phyloP scores from a whole-genome alignment of 768 basidiomycete species.

The Leccinum obscurum region DNA sequence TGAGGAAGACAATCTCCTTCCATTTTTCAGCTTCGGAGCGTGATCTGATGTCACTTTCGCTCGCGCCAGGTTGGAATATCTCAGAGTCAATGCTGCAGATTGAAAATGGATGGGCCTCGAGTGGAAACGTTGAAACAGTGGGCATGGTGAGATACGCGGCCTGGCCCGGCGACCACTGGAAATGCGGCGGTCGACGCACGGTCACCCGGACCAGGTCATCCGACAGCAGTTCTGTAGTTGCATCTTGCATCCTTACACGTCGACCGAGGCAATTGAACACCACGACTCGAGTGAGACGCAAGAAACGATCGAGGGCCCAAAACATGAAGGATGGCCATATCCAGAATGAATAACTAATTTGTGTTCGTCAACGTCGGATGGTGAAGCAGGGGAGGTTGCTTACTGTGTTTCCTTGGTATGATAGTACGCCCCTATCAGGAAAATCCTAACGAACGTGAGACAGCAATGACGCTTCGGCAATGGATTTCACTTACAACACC shows the following conservation, averaged over 20 bases:
- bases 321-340: constrained; percentile 34
- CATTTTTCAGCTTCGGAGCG: constrained; percentile 11
- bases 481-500: constrained; percentile 37
- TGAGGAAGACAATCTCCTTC: constrained; percentile 55
- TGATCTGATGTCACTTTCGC: not conserved
- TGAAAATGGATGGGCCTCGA: constrained; percentile 64
- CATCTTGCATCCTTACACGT: constrained; percentile 33
- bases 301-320: constrained; percentile 47
- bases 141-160: constrained; percentile 53
- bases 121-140: constrained; percentile 41
- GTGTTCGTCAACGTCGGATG: not conserved
- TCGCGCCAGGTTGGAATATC: constrained; percentile 12
- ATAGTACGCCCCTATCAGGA: constrained; percentile 42
- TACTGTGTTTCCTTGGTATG: constrained; percentile 33
- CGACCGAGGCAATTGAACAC: constrained; percentile 40
- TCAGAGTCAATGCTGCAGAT: constrained; percentile 45
- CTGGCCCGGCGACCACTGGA: constrained; percentile 58
- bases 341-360: constrained; percentile 24
- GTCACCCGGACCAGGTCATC: constrained; percentile 49
- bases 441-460: constrained; percentile 25
- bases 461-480: not conserved
- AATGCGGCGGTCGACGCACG: constrained; percentile 44
- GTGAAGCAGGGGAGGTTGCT: constrained; percentile 1
- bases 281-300: constrained; percentile 48
- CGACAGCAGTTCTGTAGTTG: constrained; percentile 43